Evolutionary conservation across 2,329 filamentous ascomycete species (phyloP).

Genomic region (Neonectria hederae): DNA sequence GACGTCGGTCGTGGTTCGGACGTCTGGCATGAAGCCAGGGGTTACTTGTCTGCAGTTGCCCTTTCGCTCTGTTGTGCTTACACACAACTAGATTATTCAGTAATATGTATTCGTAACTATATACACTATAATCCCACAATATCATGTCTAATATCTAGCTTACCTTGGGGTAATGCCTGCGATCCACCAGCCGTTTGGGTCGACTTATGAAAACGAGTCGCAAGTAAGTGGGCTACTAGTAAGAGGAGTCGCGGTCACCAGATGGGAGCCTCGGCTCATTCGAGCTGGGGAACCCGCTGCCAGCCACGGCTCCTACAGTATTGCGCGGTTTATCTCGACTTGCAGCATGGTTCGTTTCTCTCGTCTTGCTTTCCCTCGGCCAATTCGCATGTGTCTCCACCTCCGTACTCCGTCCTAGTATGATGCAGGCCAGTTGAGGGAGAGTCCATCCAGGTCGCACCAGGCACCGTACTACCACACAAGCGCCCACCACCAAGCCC

Average conservation of each 20-base stretch:
- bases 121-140: background rate
- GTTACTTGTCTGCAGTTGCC: background rate
- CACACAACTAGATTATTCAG: background rate
- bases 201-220: no score
- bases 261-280: slow-evolving; percentile 33
- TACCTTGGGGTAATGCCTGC: background rate
- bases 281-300: slow-evolving; percentile 19
- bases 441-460: slow-evolving; percentile 1
- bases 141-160: background rate
- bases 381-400: background rate
- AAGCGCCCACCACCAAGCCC: slow-evolving; percentile 13
- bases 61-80: background rate
- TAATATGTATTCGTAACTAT: background rate
- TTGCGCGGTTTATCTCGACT: slow-evolving; percentile 24
- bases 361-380: slow-evolving; percentile 6
- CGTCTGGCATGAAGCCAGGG: background rate
- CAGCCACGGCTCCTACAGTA: slow-evolving; percentile 31
- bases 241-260: background rate
- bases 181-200: background rate
- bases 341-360: slow-evolving; percentile 3
- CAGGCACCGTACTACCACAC: background rate
- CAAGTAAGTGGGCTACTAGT: background rate
- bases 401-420: background rate
- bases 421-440: background rate
- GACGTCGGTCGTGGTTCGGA: slow-evolving; percentile 11